Evolutionary conservation across 345 rosid genomes (phyloP).

Genomic region (Syzygium grande): DNA sequence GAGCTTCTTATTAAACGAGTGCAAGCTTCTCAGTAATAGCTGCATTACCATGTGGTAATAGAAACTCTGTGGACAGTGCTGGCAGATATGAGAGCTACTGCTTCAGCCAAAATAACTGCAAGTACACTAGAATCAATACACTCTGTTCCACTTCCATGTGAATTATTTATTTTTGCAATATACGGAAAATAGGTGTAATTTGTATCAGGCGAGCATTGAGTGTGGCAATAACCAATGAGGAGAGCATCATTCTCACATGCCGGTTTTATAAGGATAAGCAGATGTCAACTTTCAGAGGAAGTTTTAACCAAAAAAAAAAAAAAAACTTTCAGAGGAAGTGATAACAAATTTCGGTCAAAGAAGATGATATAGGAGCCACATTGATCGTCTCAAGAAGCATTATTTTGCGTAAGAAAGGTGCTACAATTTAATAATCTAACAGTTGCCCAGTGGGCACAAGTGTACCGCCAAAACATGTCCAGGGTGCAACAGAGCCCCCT

Average conservation of each 20-base stretch:
- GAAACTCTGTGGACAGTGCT: conserved; percentile 74
- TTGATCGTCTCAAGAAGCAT: neutral
- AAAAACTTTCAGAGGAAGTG: neutral
- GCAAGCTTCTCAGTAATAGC: neutral
- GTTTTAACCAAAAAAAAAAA: too few species aligned
- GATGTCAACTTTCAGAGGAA: neutral
- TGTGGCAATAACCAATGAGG: neutral
- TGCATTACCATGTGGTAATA: conserved; percentile 73
- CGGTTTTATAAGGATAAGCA: neutral
- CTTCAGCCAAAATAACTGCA: conserved; percentile 67
- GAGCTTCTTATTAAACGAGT: neutral
- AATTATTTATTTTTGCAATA: neutral
- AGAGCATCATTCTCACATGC: neutral
- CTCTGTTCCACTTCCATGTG: neutral
- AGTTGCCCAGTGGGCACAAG: neutral
- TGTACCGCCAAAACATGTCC: neutral
- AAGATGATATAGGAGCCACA: neutral
- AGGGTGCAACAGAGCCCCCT: neutral
- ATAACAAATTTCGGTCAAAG: neutral
- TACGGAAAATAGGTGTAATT: neutral
- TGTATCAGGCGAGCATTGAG: neutral
- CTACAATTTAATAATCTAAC: neutral
- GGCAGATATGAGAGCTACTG: conserved; percentile 60
- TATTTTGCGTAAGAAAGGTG: neutral
- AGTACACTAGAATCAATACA: neutral